Base-by-base conservation (phyloP, 768 basidiomycete species). In the Lactarius sp. region DNA sequence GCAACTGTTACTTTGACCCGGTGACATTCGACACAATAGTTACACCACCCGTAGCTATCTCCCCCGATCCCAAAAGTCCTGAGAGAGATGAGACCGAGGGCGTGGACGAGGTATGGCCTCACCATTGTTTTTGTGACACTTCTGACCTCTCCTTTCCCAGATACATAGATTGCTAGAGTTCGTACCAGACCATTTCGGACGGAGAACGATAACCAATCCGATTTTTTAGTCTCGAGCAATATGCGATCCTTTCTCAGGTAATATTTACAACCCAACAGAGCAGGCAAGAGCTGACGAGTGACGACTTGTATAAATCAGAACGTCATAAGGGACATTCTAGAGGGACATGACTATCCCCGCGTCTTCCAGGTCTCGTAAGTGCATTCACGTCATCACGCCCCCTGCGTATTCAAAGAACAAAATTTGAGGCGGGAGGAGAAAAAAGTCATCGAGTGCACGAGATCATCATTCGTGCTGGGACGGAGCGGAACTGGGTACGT, bases 401-500 rank as follows among this genome's bases (percentile, higher is more conserved):
- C 36, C 13, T 16, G 8, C 22, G 18, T 4, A 5, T 52, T 12
- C 44, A 54, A 27, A 53, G 7, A 56, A 22, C 27, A 18, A 44
- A 22, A n/a, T 54, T 31, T 3, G 31, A 68, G 68, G 1, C 22
- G 18, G 6, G 59, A 67, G 9, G 68, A 68, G 27, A 60, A 60
- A n/a, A 52, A 63, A 34, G 56, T 68, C 6, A 34, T 67, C 4
- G 68, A 67, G 49, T 60, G 42, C 39, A 53, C 56, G 7, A 51
- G 46, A 36, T 68, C 68, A 5, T 59, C 64, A 10, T 67, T 61
- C 33, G 66, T 68, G 7, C 54, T 69, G 3, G 71, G 88, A 0
- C 77, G 88, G 31, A 88, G 87, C 68, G 88, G 88, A 3, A 90
- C 88, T 0, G 88, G 88, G 88, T 87, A 67, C 13, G 78, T 59